These are phyloP conservation scores for Neofusicoccum kwambonambiense DNA, from an alignment of 2,329 filamentous ascomycete species.

Conservation along the genomic window DNA sequence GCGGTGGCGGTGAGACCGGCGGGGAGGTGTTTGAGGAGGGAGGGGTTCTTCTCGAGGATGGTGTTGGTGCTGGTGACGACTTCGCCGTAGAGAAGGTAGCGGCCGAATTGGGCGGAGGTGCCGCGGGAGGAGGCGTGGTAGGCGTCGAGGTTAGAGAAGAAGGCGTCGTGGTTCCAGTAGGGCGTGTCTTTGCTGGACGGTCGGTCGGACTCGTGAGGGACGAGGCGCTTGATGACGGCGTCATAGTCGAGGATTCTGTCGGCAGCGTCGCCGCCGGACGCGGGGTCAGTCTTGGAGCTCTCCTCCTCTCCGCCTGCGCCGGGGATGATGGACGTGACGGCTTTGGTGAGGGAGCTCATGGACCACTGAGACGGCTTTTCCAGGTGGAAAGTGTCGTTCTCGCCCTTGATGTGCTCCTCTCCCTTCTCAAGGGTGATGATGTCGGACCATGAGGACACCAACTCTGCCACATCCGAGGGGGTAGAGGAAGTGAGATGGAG, in stretches of 20 bases:
- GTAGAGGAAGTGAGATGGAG: slow-evolving; percentile 76
- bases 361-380: slow-evolving; percentile 54
- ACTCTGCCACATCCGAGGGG: slow-evolving; percentile 62
- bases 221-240: slow-evolving; percentile 68
- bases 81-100: slow-evolving; percentile 79
- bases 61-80: slow-evolving; percentile 94
- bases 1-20: slow-evolving; percentile 86
- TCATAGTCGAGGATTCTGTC: slow-evolving; percentile 73
- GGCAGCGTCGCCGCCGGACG: slow-evolving; percentile 33
- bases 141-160: slow-evolving; percentile 67
- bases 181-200: slow-evolving; percentile 75
- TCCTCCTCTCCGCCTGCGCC: not conserved
- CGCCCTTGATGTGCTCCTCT: slow-evolving; percentile 72
- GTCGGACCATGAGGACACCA: slow-evolving; percentile 66
- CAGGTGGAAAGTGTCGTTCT: slow-evolving; percentile 79
- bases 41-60: slow-evolving; percentile 86
- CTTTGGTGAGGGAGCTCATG: slow-evolving; percentile 28
- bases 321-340: slow-evolving; percentile 24
- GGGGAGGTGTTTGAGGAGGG: slow-evolving; percentile 72
- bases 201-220: slow-evolving; percentile 66
- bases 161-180: slow-evolving; percentile 80
- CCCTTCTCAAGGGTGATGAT: slow-evolving; percentile 65
- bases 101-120: slow-evolving; percentile 67
- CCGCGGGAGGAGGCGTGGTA: slow-evolving; percentile 62
- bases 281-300: slow-evolving; percentile 34